Evolutionary conservation across 2,329 filamentous ascomycete genomes (phyloP), one percentile per base, ranked within the genome.

Genomic region (Ophiostoma populinum): DNA sequence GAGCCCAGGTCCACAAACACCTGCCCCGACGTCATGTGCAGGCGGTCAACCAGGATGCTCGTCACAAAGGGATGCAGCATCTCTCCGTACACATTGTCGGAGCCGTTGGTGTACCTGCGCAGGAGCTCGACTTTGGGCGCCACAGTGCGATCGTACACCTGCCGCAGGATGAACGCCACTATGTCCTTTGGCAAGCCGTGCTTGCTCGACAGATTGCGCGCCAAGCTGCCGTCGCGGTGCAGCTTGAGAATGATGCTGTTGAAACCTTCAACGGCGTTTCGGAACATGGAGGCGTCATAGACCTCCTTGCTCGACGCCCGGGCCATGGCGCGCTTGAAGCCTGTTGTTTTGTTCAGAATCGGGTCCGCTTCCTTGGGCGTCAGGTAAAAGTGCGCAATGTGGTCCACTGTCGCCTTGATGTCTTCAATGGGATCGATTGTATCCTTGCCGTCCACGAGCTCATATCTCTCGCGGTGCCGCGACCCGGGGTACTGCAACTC

Each of bases 1-100:
- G 87, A 95, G 32, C 90, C 90, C 11, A 98, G 67, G 51, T 98
- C 90, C 40, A 98, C 76, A 52, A 98, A 95, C 24, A 92, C 73
- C 46, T 92, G 80, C 33, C 76, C 70, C 1, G 81, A 87, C 40
- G 72, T 85, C 53, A 95, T 72, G 29, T 71, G 65, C 3, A 80
- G 79, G 51, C 82, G 70, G 45, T 75, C 64, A 12, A 75, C 70
- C 46, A 98, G 75, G 40, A 95, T 82, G 39, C 76, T 72, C 42
- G 78, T 80, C 43, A 90, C 70, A 50, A 98, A 92, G 2, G 76
- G 75, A 15, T 85, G 79, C 20, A 90, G 65, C 18, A 98, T 70
- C 54, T 98, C 90, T 50, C 90, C 90, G 51, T 98, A 98, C 25
- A 92, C 81, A 46, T 92, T 87, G 55, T 92, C 83, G 44, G 80